Conservation (phyloP, 192 early-diverging fungal species). For the Lunasporangiospora selenospora region DNA sequence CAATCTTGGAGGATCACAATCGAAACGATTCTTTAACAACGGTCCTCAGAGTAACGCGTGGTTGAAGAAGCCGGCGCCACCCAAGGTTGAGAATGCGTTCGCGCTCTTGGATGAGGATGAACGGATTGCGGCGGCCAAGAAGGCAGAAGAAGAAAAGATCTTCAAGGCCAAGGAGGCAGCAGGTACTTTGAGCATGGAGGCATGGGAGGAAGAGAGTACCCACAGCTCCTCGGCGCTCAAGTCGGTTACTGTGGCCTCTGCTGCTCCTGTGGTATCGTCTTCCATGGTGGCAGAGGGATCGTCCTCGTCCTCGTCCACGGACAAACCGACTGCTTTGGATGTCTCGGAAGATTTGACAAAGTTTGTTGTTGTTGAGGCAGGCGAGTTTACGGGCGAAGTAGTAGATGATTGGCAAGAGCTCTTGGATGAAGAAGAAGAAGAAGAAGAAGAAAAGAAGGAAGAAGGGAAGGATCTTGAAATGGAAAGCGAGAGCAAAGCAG, state of each 20-base stretch:
- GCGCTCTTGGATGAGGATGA: slow-evolving; percentile 43
- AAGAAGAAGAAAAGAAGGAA: background rate
- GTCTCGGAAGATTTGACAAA: slow-evolving; percentile 29
- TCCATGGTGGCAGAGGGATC: too few relatives aligned
- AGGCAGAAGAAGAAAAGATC: slow-evolving; percentile 30
- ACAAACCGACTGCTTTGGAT: too few relatives aligned
- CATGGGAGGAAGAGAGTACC: slow-evolving; percentile 37
- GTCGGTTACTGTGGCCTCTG: too few relatives aligned
- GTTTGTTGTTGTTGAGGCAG: slow-evolving; percentile 42
- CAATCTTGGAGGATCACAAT: slow-evolving; percentile 28
- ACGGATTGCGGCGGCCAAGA: slow-evolving; percentile 34
- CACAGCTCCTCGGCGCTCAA: slow-evolving; percentile 1
- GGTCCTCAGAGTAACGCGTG: slow-evolving; percentile 8
- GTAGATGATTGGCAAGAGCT: slow-evolving; percentile 49
- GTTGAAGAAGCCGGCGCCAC: slow-evolving; percentile 10
- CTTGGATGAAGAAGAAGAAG: slow-evolving; percentile 35
- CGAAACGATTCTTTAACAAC: slow-evolving; percentile 31
- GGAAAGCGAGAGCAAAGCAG: background rate
- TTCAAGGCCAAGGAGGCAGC: slow-evolving; percentile 46
- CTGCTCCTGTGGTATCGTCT: background rate
- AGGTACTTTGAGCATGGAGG: slow-evolving; percentile 36
- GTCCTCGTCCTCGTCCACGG: too few relatives aligned
- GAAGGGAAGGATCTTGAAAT: background rate
- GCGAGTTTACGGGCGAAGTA: slow-evolving; percentile 42
- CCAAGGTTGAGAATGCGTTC: slow-evolving; percentile 32